Evolutionary conservation across 2,329 filamentous ascomycete genomes (phyloP).

Genomic region (Cadophora luteo-olivacea): DNA sequence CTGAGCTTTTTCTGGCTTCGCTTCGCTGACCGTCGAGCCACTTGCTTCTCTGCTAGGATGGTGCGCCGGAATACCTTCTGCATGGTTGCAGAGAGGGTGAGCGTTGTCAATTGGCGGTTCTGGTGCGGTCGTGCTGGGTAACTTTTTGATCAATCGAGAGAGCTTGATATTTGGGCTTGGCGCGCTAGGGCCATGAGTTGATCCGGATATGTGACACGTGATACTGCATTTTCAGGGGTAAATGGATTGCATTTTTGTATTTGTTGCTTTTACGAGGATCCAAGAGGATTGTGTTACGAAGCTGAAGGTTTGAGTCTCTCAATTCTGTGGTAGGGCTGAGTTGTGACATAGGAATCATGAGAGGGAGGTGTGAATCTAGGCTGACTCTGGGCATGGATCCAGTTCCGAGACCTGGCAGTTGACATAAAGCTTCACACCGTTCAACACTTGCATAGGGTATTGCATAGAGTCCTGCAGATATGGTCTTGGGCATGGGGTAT

Average conservation of each 20-base stretch:
- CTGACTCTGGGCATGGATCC: not conserved
- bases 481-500: constrained; percentile 2
- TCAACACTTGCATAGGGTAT: not conserved
- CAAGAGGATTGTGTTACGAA: constrained; percentile 12
- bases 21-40: constrained; percentile 53
- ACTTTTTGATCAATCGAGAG: constrained; percentile 31
- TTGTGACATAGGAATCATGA: constrained; percentile 3
- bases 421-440: constrained; percentile 12
- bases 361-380: not conserved
- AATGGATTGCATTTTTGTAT: not conserved
- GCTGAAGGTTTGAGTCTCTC: constrained; percentile 9
- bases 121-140: constrained; percentile 13
- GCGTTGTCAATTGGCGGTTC: constrained; percentile 19
- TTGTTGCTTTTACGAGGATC: constrained; percentile 18
- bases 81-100: constrained; percentile 54
- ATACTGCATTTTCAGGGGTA: constrained; percentile 18
- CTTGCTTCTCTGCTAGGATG: constrained; percentile 70
- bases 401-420: not conserved
- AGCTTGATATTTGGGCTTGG: constrained; percentile 30
- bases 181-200: constrained; percentile 24
- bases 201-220: constrained; percentile 22
- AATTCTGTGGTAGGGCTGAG: constrained; percentile 20
- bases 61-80: constrained; percentile 74
- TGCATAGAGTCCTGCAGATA: constrained; percentile 21
- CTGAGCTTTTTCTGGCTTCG: constrained; percentile 44